phyloP scores from a whole-genome alignment of 768 basidiomycete species.

The Trametes coccinea region DNA sequence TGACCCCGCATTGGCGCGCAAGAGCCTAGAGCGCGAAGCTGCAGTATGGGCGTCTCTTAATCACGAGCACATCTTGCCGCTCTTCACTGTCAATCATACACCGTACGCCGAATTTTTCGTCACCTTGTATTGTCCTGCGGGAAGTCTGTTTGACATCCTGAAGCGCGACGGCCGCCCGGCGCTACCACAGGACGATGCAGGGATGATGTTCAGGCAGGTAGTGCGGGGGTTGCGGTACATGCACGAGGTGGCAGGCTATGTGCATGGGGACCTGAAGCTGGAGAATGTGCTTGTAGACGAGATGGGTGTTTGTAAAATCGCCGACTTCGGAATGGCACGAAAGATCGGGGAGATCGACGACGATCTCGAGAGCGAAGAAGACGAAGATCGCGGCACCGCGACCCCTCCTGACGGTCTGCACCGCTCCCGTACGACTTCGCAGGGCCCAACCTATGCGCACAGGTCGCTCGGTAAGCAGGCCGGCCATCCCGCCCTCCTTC shows the following conservation, averaged over 20 bases:
- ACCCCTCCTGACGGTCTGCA: not conserved
- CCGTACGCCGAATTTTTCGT: conserved; percentile 75
- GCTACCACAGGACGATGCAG: conserved; percentile 74
- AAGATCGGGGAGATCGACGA: conserved; percentile 51
- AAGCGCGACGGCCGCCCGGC: conserved; percentile 68
- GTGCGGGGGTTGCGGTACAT: conserved; percentile 81
- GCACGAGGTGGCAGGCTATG: conserved; percentile 72
- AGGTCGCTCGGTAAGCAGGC: conserved; percentile 27
- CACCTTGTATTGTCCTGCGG: conserved; percentile 81
- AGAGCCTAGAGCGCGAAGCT: conserved; percentile 69
- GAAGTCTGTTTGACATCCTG: conserved; percentile 82
- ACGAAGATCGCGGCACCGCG: conserved; percentile 5
- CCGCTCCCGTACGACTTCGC: conserved; percentile 11
- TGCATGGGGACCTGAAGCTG: conserved; percentile 95
- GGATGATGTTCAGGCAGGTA: conserved; percentile 85
- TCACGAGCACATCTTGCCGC: conserved; percentile 86
- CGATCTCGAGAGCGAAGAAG: conserved; percentile 34
- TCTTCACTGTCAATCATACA: conserved; percentile 65
- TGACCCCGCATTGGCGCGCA: conserved; percentile 48
- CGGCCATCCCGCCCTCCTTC: conserved; percentile 34
- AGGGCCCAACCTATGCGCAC: conserved; percentile 18
- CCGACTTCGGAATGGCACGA: conserved; percentile 82
- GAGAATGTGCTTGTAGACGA: conserved; percentile 96
- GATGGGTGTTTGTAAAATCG: conserved; percentile 81
- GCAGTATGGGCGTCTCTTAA: conserved; percentile 71